Base-by-base conservation (phyloP, 73 alveolate genomes). In the Paramecium primaurelia region DNA sequence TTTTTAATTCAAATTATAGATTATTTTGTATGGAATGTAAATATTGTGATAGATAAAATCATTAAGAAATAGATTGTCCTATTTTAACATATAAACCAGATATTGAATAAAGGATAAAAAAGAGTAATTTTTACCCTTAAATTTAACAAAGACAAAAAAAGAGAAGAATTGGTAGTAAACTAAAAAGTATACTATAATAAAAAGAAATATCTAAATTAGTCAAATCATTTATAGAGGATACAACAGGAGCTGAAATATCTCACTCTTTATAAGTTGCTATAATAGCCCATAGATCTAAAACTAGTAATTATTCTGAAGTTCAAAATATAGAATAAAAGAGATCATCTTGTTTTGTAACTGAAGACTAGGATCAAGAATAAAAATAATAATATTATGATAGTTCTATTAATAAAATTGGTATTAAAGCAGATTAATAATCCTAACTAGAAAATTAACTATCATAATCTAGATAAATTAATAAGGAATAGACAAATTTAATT, bases 31-130 rank as follows among this genome's bases (percentile, higher is more conserved):
- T 58, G 28, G n/a, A 87, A 20, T 87, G 93, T 58, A 37, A 30
- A 18, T 59, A 47, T 64, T 86, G 93, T 40, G 28, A 37, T 14
- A 14, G 86, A 32, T 58, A 44, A 7, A 60, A 87, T 87, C 93
- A 68, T 30, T 36, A 87, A 60, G 58, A 64, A 36, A 10, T 42
- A 0, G 88, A 87, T 44, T 87, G 93, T 32, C 71, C 83, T 18
- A 20, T 87, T 36, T 86, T 87, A 6, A 37, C 49, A 6, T 87
- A 59, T 60, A 87, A 87, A 38, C 87, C 87, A 73, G 87, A 73
- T 44, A 8, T 73, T 8, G 87, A 73, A n/a, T 40, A 73, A 16
- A 73, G 87, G 12, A 16, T 73, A 5, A 73, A 73, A 18, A 36
- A 32, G 40, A n/a, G 37, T 37, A 34, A 28, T 64, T 64, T 32